A percentile compares a stretch with the other conserved stretches of the same genome.
Evolutionary conservation across 768 basidiomycete genomes (phyloP).

Genomic region (Dacryopinax spathularia): DNA sequence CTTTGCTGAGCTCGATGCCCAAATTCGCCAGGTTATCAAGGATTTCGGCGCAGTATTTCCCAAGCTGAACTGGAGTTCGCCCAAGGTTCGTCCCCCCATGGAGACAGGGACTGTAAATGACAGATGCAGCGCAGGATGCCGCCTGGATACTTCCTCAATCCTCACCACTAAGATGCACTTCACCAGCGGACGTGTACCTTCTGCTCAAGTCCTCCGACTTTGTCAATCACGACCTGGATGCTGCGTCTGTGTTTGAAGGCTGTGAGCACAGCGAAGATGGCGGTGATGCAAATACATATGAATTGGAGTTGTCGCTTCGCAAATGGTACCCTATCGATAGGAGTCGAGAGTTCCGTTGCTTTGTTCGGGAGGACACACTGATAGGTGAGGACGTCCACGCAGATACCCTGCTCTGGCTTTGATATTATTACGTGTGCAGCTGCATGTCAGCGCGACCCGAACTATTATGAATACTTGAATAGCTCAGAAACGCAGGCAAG

Average conservation of each 20-base stretch:
- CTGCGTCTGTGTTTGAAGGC: conserved; percentile 49
- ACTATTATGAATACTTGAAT: conserved; percentile 77
- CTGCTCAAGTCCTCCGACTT: conserved; percentile 89
- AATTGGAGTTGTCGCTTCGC: conserved; percentile 67
- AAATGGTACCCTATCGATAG: conserved; percentile 82
- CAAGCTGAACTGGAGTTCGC: conserved; percentile 93
- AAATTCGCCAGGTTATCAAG: conserved; percentile 49
- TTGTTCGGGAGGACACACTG: conserved; percentile 57
- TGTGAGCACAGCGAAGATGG: conserved; percentile 28
- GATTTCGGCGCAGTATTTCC: conserved; percentile 79
- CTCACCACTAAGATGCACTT: conserved; percentile 72
- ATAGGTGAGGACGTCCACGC: conserved; percentile 39
- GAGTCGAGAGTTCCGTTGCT: conserved; percentile 79
- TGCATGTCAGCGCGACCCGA: conserved; percentile 75
- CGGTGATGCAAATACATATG: conserved; percentile 29
- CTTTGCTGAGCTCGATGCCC: conserved; percentile 69
- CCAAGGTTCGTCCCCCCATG: conserved; percentile 52
- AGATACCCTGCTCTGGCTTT: not conserved
- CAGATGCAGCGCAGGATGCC: conserved; percentile 50
- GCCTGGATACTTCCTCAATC: conserved; percentile 78
- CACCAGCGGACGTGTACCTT: conserved; percentile 81
- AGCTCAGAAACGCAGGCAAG: conserved; percentile 39
- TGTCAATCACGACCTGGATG: conserved; percentile 58
- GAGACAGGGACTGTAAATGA: not conserved
- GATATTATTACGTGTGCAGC: conserved; percentile 31